phyloP scores from a whole-genome alignment of 2,329 filamentous ascomycete species.

The Westerdykella ornata region DNA sequence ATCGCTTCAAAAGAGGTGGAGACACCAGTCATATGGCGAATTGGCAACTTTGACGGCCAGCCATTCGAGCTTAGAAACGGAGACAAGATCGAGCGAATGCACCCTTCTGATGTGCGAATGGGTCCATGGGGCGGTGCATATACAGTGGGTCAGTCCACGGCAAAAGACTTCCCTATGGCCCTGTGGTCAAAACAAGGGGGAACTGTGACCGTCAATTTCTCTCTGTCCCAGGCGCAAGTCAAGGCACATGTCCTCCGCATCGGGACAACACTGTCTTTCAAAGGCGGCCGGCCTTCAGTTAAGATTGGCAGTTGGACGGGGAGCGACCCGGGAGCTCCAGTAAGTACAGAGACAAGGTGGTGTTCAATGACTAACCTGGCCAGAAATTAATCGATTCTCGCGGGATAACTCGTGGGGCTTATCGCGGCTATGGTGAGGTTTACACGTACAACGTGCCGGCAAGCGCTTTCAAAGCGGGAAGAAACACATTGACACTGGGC shows the following conservation, averaged over 20 bases:
- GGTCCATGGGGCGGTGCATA: slow-evolving; percentile 12
- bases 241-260: slow-evolving; percentile 17
- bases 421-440: slow-evolving; percentile 19
- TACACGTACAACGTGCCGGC: slow-evolving; percentile 20
- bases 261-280: slow-evolving; percentile 19
- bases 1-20: slow-evolving; percentile 16
- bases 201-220: slow-evolving; percentile 14
- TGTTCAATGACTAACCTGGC: background rate
- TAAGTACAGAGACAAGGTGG: slow-evolving; percentile 2
- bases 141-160: slow-evolving; percentile 11
- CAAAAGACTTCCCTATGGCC: slow-evolving; percentile 19
- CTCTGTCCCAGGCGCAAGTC: slow-evolving; percentile 13
- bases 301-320: slow-evolving; percentile 20
- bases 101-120: slow-evolving; percentile 18
- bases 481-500: slow-evolving; percentile 16
- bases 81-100: slow-evolving; percentile 21
- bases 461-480: slow-evolving; percentile 14
- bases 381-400: slow-evolving; percentile 19
- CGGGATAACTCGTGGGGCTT: slow-evolving; percentile 18
- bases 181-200: slow-evolving; percentile 16
- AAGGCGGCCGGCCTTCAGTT: slow-evolving; percentile 15
- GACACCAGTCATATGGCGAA: slow-evolving; percentile 13
- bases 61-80: slow-evolving; percentile 21
- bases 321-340: slow-evolving; percentile 17
- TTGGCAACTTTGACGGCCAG: slow-evolving; percentile 19